phyloP scores from a whole-genome alignment of 805 yeast genomes.

The Zygoascus biomembranicola region DNA sequence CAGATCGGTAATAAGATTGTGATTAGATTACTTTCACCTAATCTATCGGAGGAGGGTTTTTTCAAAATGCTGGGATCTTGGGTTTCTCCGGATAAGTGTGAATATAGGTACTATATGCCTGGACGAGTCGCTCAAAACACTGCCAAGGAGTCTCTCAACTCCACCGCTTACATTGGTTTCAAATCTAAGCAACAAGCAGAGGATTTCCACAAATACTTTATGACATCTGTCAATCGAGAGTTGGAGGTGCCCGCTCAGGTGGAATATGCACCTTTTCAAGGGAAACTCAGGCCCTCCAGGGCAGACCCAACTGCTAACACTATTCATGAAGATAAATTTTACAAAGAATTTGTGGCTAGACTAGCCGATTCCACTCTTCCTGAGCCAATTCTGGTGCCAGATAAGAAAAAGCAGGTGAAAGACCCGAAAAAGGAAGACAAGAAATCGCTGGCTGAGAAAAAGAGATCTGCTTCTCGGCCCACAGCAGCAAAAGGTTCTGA shows the following conservation, averaged over 20 bases:
- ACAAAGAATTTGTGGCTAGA: not conserved
- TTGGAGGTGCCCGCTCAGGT: slow-evolving; percentile 8
- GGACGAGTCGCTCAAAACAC: slow-evolving; percentile 27
- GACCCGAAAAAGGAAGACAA: not conserved
- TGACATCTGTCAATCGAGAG: slow-evolving; percentile 17
- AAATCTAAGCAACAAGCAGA: slow-evolving; percentile 24
- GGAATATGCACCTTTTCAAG: slow-evolving; percentile 23
- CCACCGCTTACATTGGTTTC: slow-evolving; percentile 39
- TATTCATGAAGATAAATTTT: not conserved
- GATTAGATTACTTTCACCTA: slow-evolving; percentile 37
- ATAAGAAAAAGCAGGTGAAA: not conserved
- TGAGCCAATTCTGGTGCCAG: not conserved
- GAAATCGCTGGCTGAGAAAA: not conserved
- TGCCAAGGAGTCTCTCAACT: slow-evolving; percentile 31
- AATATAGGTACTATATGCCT: slow-evolving; percentile 15
- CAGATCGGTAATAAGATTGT: slow-evolving; percentile 22
- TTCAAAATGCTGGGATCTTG: slow-evolving; percentile 21
- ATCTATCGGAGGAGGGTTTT: slow-evolving; percentile 22
- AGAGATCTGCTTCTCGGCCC: not conserved
- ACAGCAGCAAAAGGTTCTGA: not conserved
- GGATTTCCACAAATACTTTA: slow-evolving; percentile 27
- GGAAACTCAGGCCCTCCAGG: slow-evolving; percentile 5
- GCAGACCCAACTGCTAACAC: slow-evolving; percentile 2
- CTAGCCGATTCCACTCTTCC: not conserved
- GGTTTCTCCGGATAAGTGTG: slow-evolving; percentile 17